Conservation (phyloP, 208 protist species). For the Acanthamoeba lenticulata region DNA sequence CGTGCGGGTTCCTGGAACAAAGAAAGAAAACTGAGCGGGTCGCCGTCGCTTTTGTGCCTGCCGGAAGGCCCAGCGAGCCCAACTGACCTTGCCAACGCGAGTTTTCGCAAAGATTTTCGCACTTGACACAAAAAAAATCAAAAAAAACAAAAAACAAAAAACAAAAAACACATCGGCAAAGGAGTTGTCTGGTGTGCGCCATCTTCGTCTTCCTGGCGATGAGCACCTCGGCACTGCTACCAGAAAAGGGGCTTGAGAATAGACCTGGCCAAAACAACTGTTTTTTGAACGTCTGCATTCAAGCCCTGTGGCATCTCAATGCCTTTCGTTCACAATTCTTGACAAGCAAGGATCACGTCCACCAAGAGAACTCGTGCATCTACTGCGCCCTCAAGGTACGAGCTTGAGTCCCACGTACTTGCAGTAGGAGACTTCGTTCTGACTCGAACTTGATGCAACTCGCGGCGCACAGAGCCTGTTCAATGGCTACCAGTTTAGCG, state of each 20-base stretch:
- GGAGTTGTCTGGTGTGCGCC: too few species aligned
- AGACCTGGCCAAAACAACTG: conserved; percentile 51
- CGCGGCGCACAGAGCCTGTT: neutral
- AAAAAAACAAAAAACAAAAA: too few species aligned
- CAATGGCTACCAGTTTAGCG: conserved; percentile 37
- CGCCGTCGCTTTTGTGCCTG: neutral
- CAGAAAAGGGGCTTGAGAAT: conserved; percentile 22
- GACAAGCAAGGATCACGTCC: neutral
- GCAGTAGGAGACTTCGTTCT: neutral
- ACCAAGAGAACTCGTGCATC: conserved; percentile 25
- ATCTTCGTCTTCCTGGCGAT: neutral
- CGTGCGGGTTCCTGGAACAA: conserved; percentile 5
- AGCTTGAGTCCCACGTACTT: too few species aligned
- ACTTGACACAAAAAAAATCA: too few species aligned
- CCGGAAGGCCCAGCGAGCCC: too few species aligned
- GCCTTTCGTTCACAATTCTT: conserved; percentile 14
- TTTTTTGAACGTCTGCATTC: conserved; percentile 51
- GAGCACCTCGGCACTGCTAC: neutral
- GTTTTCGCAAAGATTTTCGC: too few species aligned
- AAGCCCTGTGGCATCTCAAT: conserved; percentile 27
- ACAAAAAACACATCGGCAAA: too few species aligned
- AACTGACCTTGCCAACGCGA: too few species aligned
- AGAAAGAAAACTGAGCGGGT: neutral
- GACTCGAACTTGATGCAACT: too few species aligned
- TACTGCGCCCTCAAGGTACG: conserved; percentile 55